phyloP scores from a whole-genome alignment of 306 rosid species.

The Citrullus amarus region DNA sequence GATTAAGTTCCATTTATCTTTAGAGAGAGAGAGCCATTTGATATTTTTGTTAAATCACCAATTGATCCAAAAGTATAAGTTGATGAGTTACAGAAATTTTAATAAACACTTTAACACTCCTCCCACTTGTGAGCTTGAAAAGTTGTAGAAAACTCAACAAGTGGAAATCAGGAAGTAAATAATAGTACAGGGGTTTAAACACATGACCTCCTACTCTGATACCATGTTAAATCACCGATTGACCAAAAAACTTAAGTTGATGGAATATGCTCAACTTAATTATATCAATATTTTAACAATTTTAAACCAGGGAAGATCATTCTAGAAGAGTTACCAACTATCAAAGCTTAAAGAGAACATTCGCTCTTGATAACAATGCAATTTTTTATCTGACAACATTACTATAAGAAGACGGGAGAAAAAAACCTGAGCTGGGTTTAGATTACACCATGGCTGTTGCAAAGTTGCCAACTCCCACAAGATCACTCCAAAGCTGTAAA shows the following conservation, averaged over 20 bases:
- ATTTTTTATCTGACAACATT: neutral
- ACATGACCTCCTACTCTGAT: too few species aligned
- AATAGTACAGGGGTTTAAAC: too few species aligned
- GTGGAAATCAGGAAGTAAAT: too few species aligned
- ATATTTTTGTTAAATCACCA: neutral
- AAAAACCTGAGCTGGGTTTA: conserved; percentile 95
- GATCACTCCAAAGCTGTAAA: conserved; percentile 93
- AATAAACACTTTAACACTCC: too few species aligned
- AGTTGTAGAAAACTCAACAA: too few species aligned
- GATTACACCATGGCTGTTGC: conserved; percentile 92
- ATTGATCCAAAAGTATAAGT: too few species aligned
- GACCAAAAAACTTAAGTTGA: too few species aligned
- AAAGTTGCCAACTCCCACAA: conserved; percentile 87
- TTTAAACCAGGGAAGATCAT: neutral
- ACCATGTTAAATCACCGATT: too few species aligned
- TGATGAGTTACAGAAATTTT: too few species aligned
- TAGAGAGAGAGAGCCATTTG: neutral
- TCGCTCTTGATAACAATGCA: neutral
- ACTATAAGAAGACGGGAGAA: conserved; percentile 1
- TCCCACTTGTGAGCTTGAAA: too few species aligned
- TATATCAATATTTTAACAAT: too few species aligned
- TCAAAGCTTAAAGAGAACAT: neutral
- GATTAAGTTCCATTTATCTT: neutral
- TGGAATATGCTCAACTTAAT: too few species aligned
- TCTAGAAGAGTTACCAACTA: neutral